These are phyloP conservation scores for Allantophomopsis lycopodina DNA, from an alignment of 2,329 filamentous ascomycete species.

Conservation along the genomic window DNA sequence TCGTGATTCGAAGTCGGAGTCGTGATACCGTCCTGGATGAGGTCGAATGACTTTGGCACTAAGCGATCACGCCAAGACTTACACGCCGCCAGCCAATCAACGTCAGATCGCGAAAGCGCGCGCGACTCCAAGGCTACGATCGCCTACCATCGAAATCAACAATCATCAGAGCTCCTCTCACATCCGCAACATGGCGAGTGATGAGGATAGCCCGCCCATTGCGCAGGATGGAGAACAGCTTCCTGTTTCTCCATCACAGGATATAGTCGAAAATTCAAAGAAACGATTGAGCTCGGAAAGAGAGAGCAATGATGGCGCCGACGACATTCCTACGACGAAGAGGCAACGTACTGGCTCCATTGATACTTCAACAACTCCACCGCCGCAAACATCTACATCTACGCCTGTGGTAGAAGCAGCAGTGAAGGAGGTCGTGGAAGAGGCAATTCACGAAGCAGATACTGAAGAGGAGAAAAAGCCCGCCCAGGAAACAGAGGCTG, in stretches of 20 bases:
- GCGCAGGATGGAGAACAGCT: too few relatives aligned
- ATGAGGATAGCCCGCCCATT: too few relatives aligned
- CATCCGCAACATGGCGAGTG: too few relatives aligned
- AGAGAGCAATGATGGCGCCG: neutral
- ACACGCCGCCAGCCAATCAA: slow-evolving; percentile 2
- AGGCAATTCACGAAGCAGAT: too few relatives aligned
- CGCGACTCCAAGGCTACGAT: too few relatives aligned
- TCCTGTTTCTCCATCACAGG: too few relatives aligned
- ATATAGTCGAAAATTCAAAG: too few relatives aligned
- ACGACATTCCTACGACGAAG: neutral
- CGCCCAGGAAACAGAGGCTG: too few relatives aligned
- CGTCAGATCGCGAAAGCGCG: slow-evolving; percentile 1
- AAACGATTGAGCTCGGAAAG: neutral
- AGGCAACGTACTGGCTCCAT: neutral
- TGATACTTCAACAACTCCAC: neutral
- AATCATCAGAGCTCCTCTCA: neutral
- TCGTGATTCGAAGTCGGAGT: slow-evolving; percentile 7
- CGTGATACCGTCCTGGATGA: neutral
- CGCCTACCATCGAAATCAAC: too few relatives aligned
- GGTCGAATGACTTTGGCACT: slow-evolving; percentile 1
- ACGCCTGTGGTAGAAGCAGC: too few relatives aligned
- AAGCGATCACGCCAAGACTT: slow-evolving; percentile 2
- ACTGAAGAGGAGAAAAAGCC: too few relatives aligned
- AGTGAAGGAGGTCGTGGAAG: too few relatives aligned
- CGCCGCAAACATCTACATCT: neutral